These are phyloP conservation scores for Gastrodia elata DNA, from an alignment of 106 monocot genomes.

Conservation along the genomic window DNA sequence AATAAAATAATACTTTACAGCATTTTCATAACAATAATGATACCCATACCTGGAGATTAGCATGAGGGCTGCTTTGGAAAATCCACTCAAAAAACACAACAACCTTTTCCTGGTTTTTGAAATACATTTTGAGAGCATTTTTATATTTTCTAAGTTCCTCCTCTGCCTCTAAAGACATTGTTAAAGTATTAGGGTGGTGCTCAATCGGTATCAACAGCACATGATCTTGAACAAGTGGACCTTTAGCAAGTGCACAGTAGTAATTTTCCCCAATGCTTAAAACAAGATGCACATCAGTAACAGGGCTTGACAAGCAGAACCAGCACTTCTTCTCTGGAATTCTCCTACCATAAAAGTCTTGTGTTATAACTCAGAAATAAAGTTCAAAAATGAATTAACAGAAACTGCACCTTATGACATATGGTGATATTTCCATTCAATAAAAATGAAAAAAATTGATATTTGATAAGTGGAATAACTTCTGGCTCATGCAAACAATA, in stretches of 20 bases:
- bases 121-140: conserved; percentile 44
- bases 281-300: conserved; percentile 83
- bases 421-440: neutral
- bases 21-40: neutral
- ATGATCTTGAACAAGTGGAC: conserved; percentile 78
- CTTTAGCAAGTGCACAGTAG: conserved; percentile 92
- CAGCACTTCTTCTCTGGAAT: conserved; percentile 63
- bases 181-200: conserved; percentile 73
- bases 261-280: conserved; percentile 69
- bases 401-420: neutral
- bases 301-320: conserved; percentile 94
- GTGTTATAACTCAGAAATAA: neutral
- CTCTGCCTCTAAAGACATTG: conserved; percentile 52
- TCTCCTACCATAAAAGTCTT: conserved; percentile 17
- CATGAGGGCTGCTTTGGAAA: conserved; percentile 57
- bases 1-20: neutral
- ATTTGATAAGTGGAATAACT: neutral
- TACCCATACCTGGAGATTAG: conserved; percentile 75
- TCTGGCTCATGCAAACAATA: neutral
- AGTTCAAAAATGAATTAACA: neutral
- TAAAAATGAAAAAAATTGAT: neutral
- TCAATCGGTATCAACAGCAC: conserved; percentile 76
- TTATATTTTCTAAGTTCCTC: conserved; percentile 60
- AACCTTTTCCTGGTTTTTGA: conserved; percentile 50
- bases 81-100: conserved; percentile 85